These are phyloP conservation scores for Vitellaria paradoxa DNA, from an alignment of 179 eudicot species.

Conservation along the genomic window DNA sequence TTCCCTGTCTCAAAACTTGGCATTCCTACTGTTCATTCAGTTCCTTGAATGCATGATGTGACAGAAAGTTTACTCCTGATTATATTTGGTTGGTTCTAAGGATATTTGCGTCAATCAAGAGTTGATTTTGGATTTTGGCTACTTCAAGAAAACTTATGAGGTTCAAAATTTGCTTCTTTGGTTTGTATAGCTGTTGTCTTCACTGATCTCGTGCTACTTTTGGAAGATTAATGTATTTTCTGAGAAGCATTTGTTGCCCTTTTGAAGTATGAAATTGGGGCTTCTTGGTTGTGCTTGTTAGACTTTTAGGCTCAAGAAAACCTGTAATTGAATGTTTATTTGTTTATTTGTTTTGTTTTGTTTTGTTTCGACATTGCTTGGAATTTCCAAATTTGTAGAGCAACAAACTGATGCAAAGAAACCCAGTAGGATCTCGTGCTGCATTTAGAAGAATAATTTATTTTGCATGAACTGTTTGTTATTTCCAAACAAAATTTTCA, in stretches of 20 bases:
- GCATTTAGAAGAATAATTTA: no score
- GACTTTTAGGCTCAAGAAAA: not conserved
- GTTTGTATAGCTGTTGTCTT: constrained; percentile 9
- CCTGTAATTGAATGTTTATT: not conserved
- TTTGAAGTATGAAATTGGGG: not conserved
- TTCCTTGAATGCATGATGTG: not conserved
- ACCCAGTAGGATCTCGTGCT: constrained; percentile 66
- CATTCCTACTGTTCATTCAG: not conserved
- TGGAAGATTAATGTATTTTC: not conserved
- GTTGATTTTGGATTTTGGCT: not conserved
- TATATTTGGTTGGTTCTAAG: not conserved
- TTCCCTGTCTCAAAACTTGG: not conserved
- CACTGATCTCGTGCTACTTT: constrained; percentile 5
- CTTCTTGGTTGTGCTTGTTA: not conserved
- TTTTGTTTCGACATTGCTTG: constrained; percentile 39
- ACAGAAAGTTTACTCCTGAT: not conserved
- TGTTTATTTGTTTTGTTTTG: not conserved
- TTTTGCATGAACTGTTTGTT: no score
- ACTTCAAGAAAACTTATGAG: constrained; percentile 5
- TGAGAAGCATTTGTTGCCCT: not conserved
- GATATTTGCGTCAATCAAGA: not conserved
- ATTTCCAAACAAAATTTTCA: no score
- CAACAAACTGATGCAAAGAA: constrained; percentile 48
- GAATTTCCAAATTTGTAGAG: constrained; percentile 35
- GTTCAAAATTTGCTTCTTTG: constrained; percentile 16